A percentile compares a stretch with the other conserved stretches of the same genome.
These are phyloP conservation scores for Paecilomyces dactylethromorphus DNA, from an alignment of 2,329 filamentous ascomycete species.

Conservation along the genomic window DNA sequence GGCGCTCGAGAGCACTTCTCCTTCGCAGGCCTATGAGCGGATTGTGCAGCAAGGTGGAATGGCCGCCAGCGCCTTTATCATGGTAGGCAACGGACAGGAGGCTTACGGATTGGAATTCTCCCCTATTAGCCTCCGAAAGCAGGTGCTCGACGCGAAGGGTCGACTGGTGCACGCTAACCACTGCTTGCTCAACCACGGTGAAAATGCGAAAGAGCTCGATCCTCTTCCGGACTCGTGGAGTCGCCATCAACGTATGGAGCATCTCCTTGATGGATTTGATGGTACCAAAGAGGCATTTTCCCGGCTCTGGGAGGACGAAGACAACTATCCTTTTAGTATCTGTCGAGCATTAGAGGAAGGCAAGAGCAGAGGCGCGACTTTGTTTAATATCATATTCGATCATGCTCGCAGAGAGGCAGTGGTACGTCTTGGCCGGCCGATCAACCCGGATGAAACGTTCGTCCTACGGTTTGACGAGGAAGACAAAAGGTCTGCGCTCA, in stretches of 20 bases:
- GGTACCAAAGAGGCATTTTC: background rate
- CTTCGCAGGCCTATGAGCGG: conserved; percentile 38
- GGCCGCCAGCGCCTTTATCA: conserved; percentile 49
- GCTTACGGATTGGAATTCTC: conserved; percentile 46
- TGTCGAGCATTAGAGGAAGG: background rate
- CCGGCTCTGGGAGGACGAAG: too few relatives aligned
- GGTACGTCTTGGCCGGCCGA: conserved; percentile 2
- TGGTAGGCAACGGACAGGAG: conserved; percentile 41
- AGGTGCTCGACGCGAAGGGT: background rate
- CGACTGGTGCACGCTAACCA: conserved; percentile 3
- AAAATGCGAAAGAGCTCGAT: background rate
- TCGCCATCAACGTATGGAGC: background rate
- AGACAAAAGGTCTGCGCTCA: too few relatives aligned
- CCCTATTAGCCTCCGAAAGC: background rate
- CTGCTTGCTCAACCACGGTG: background rate
- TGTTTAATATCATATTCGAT: conserved; percentile 5
- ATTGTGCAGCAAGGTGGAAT: conserved; percentile 41
- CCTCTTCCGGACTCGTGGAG: conserved; percentile 2
- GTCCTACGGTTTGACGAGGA: too few relatives aligned
- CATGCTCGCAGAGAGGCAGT: background rate
- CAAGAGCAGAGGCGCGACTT: background rate
- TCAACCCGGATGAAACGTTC: too few relatives aligned
- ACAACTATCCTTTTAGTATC: conserved; percentile 1
- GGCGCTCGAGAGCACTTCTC: conserved; percentile 44
- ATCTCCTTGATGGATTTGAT: background rate